A percentile compares a stretch with the other conserved stretches of the same genome.
phyloP scores from a whole-genome alignment of 768 basidiomycete genomes.

The Neoboletus brunneissimus region DNA sequence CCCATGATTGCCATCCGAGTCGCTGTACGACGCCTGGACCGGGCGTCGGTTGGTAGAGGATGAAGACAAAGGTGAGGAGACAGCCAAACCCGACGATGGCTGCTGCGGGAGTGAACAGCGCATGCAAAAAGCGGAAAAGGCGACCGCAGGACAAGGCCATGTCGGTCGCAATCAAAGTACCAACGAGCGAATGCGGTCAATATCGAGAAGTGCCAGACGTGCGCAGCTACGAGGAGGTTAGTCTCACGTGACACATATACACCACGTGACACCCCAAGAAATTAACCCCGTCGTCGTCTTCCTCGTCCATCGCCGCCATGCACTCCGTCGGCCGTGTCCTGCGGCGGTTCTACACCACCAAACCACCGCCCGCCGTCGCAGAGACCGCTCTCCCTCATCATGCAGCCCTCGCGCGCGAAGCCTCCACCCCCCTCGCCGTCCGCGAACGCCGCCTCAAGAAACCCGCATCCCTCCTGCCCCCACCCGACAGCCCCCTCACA shows the following conservation, averaged over 20 bases:
- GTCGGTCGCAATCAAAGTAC: slow-evolving; percentile 2
- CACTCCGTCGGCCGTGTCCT: slow-evolving; percentile 31
- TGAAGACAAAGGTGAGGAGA: slow-evolving; percentile 72
- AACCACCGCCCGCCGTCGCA: slow-evolving; percentile 9
- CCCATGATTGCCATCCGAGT: slow-evolving; percentile 92
- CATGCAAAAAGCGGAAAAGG: slow-evolving; percentile 50
- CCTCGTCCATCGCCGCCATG: slow-evolving; percentile 17
- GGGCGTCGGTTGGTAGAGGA: slow-evolving; percentile 75
- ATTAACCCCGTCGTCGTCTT: background rate
- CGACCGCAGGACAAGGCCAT: slow-evolving; percentile 43
- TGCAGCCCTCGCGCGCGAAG: slow-evolving; percentile 53
- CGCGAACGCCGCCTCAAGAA: slow-evolving; percentile 61
- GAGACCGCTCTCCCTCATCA: slow-evolving; percentile 48
- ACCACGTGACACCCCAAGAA: background rate
- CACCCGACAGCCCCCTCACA: slow-evolving; percentile 53
- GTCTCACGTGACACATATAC: no score
- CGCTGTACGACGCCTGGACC: slow-evolving; percentile 70
- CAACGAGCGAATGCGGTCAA: slow-evolving; percentile 6
- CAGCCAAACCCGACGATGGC: slow-evolving; percentile 65
- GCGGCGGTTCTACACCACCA: slow-evolving; percentile 41
- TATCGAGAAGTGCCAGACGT: no score
- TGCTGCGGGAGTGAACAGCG: slow-evolving; percentile 55
- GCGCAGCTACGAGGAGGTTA: no score
- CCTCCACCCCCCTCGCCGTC: slow-evolving; percentile 72
- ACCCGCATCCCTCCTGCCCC: slow-evolving; percentile 36